A percentile compares a stretch with the other conserved stretches of the same genome.
These are phyloP conservation scores for Xylaria acuta DNA, from an alignment of 495 filamentous ascomycete genomes.

Conservation along the genomic window DNA sequence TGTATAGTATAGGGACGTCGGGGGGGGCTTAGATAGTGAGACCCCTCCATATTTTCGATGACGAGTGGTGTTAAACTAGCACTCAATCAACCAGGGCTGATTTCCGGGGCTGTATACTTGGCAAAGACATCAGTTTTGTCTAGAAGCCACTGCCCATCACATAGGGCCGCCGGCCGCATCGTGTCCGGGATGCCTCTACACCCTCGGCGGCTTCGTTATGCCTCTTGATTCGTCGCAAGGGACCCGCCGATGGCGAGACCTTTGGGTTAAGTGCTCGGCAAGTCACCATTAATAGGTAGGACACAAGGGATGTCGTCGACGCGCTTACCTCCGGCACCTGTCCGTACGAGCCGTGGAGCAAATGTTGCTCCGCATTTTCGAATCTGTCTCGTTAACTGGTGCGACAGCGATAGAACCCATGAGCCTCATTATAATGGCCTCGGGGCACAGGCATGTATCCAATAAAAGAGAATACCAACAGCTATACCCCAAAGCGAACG, in stretches of 20 bases:
- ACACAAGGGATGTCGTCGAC: not conserved
- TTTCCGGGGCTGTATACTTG: not conserved
- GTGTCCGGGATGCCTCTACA: not conserved
- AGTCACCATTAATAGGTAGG: not conserved
- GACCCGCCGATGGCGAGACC: not conserved
- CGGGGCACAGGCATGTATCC: not conserved
- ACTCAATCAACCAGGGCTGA: not conserved
- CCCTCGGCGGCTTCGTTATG: not conserved
- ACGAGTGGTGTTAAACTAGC: not conserved
- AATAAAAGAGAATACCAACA: not conserved
- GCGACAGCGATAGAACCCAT: not conserved
- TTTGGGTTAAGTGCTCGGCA: not conserved
- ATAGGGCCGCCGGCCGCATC: not conserved
- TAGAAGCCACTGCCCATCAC: not conserved
- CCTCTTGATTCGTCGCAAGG: not conserved
- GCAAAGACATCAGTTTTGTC: not conserved
- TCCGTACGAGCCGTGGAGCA: not conserved
- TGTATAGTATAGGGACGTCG: not conserved
- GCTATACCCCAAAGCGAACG: not conserved
- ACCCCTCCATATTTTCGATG: not conserved
- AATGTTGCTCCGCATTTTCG: not conserved
- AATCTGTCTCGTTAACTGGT: not conserved
- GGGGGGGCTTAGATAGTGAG: not conserved
- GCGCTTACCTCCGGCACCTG: not conserved
- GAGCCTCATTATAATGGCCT: not conserved